Evolutionary conservation across 176 grass and related monocot genomes (phyloP).

Genomic region (Tillandsia leiboldiana): DNA sequence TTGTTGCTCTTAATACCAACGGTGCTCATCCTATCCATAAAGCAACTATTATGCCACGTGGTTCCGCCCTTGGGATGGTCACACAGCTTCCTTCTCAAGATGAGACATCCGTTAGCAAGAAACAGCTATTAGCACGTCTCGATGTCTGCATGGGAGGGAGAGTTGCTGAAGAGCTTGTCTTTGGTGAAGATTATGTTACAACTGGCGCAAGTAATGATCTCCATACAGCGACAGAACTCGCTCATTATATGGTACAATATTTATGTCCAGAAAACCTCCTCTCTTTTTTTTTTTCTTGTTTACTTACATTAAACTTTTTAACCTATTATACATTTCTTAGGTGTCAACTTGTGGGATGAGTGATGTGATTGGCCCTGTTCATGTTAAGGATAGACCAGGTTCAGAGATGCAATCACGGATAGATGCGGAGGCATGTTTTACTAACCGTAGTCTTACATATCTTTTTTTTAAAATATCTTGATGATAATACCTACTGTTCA

Average conservation of each 20-base stretch:
- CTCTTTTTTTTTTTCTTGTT: constrained; percentile 16
- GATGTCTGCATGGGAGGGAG: constrained; percentile 99
- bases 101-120: constrained; percentile 97
- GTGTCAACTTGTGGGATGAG: constrained; percentile 99
- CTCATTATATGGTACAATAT: constrained; percentile 85
- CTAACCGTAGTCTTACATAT: not conserved
- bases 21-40: constrained; percentile 93
- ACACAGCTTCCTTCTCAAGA: constrained; percentile 95
- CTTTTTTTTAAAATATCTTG: not conserved
- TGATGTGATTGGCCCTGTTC: constrained; percentile 74
- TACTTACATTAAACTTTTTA: not conserved
- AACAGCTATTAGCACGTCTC: constrained; percentile 84
- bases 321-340: constrained; percentile 23
- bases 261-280: not conserved
- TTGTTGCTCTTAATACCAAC: constrained; percentile 91
- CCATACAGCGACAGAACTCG: constrained; percentile 85
- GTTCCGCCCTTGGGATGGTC: constrained; percentile 93
- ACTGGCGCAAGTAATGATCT: constrained; percentile 94
- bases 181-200: constrained; percentile 95
- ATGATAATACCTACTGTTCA: not conserved
- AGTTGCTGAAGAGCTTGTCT: constrained; percentile 93
- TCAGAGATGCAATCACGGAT: constrained; percentile 97
- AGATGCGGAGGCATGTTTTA: constrained; percentile 67
- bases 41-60: constrained; percentile 92
- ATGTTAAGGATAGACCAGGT: constrained; percentile 75